A percentile compares a stretch with the other conserved stretches of the same genome.
Evolutionary conservation across 2,329 filamentous ascomycete genomes (phyloP).

Genomic region (Nemania sp.): DNA sequence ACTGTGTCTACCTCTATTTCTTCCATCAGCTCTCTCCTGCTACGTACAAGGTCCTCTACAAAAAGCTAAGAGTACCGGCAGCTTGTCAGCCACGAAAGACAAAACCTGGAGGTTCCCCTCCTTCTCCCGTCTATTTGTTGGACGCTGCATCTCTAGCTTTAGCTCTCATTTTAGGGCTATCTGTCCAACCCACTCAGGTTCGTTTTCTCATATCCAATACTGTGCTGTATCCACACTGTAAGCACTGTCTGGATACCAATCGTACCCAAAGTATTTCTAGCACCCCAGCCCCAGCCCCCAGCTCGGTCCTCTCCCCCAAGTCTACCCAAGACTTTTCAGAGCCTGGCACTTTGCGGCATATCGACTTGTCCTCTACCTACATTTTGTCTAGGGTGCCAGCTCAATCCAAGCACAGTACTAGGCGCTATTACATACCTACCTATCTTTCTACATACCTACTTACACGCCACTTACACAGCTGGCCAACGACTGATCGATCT

Average conservation of each 20-base stretch:
- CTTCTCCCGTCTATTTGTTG: no score
- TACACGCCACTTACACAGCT: no score
- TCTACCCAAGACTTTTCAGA: conserved; percentile 3
- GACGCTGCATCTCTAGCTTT: not conserved
- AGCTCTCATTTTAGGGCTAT: conserved; percentile 1
- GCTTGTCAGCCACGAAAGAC: no score
- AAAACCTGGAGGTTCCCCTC: no score
- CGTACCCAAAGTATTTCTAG: conserved; percentile 1
- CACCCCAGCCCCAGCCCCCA: not conserved
- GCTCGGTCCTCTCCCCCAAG: conserved; percentile 1
- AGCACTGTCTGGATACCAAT: no score
- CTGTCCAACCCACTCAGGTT: not conserved
- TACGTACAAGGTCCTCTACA: not conserved
- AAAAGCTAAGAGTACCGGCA: not conserved
- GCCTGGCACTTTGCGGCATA: not conserved
- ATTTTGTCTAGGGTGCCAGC: not conserved
- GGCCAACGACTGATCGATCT: not conserved
- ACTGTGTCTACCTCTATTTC: no score
- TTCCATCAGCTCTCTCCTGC: not conserved
- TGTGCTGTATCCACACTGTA: not conserved
- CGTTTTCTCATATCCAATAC: not conserved
- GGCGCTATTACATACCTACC: no score
- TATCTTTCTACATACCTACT: no score
- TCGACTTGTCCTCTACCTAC: not conserved
- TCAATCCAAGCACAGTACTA: not conserved